These are phyloP conservation scores for Pseudogymnoascus sp. DNA, from an alignment of 2,329 filamentous ascomycete species.

Conservation along the genomic window DNA sequence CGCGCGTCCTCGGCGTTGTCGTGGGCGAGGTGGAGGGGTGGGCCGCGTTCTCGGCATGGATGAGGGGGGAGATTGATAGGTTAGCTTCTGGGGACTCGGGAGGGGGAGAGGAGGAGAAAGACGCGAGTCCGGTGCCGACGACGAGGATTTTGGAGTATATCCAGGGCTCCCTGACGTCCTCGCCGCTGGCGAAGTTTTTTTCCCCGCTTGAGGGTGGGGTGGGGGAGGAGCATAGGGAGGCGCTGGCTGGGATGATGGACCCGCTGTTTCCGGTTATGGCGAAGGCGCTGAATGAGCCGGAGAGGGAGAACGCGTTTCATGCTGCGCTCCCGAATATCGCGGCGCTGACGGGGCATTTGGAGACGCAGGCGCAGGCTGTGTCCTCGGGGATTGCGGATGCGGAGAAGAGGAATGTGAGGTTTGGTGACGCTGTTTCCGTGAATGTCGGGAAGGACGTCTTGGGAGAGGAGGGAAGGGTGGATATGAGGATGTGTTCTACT, in stretches of 20 bases:
- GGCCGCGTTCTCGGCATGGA: conserved; percentile 70
- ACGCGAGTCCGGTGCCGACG: conserved; percentile 56
- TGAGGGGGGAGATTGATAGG: conserved; percentile 74
- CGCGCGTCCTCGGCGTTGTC: conserved; percentile 63
- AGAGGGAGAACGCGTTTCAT: conserved; percentile 27
- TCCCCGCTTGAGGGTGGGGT: conserved; percentile 55
- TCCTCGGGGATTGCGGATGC: conserved; percentile 64
- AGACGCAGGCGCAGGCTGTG: conserved; percentile 50
- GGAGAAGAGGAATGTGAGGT: conserved; percentile 60
- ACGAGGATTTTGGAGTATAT: conserved; percentile 71
- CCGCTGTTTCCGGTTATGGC: conserved; percentile 22
- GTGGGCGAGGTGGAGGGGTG: conserved; percentile 76
- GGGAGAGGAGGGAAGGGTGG: conserved; percentile 16
- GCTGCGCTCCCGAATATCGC: conserved; percentile 54
- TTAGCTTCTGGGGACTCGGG: conserved; percentile 57
- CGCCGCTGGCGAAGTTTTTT: conserved; percentile 55
- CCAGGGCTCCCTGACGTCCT: conserved; percentile 58
- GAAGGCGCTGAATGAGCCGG: conserved; percentile 29
- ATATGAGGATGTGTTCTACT: conserved; percentile 22
- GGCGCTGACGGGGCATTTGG: conserved; percentile 54
- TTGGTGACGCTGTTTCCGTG: conserved; percentile 43
- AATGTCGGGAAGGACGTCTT: conserved; percentile 13
- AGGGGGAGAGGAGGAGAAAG: conserved; percentile 71
- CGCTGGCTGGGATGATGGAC: conserved; percentile 36
- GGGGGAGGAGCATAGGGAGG: conserved; percentile 50